Percentiles rank a stretch among this genome's conserved stretches.
These are phyloP conservation scores for Xerocomus minutiporus DNA, from an alignment of 1,284 basidiomycete genomes.

Conservation along the genomic window DNA sequence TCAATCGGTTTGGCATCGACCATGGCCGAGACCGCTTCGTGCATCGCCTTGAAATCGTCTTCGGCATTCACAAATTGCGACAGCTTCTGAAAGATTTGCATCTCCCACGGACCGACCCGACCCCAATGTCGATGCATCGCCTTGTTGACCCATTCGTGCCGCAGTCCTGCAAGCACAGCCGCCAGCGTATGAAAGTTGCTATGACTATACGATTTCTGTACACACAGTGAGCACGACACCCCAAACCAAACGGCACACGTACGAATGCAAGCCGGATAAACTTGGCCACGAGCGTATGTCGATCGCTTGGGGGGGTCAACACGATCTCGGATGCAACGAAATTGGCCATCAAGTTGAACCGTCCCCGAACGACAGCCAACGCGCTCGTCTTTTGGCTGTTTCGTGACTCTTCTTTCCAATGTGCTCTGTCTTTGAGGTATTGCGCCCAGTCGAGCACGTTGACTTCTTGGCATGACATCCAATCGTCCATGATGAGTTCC, in stretches of 20 bases:
- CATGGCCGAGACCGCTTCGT: constrained; percentile 60
- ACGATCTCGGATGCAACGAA: constrained; percentile 81
- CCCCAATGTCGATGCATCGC: constrained; percentile 69
- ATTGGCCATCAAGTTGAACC: constrained; percentile 83
- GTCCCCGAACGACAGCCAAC: constrained; percentile 72
- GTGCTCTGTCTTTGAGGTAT: constrained; percentile 72
- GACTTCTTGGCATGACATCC: constrained; percentile 58
- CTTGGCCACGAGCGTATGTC: constrained; percentile 68
- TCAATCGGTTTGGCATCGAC: constrained; percentile 60
- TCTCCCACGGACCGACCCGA: constrained; percentile 69
- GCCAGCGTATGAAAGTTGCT: constrained; percentile 80
- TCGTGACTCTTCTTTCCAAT: constrained; percentile 61
- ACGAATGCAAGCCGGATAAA: constrained; percentile 88
- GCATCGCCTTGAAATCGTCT: constrained; percentile 75
- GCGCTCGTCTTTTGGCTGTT: constrained; percentile 61
- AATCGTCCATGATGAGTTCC: constrained; percentile 71
- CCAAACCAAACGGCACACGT: constrained; percentile 29
- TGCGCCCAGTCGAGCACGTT: constrained; percentile 80
- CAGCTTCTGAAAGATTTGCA: constrained; percentile 72
- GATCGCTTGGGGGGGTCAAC: constrained; percentile 61
- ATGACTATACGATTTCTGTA: constrained; percentile 77
- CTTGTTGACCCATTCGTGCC: constrained; percentile 64
- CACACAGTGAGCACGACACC: constrained; percentile 8
- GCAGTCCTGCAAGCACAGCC: constrained; percentile 78
- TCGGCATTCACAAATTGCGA: constrained; percentile 63